Conservation (phyloP, 495 filamentous ascomycete genomes). For the Tuber borchii region DNA sequence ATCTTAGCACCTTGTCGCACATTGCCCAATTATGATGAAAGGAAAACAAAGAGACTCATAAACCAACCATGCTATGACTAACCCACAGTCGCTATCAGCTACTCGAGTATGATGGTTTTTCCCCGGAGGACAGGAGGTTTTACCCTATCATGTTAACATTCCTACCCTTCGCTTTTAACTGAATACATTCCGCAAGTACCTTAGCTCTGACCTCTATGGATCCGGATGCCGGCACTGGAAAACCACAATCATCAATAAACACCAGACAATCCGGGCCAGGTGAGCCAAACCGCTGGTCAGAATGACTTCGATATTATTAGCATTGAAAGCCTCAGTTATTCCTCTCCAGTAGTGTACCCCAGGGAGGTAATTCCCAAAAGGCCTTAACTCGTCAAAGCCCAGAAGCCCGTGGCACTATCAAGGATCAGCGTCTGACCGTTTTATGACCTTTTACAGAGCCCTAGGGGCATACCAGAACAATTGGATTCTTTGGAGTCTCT, state of each 20-base stretch:
- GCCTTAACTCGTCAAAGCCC: constrained; percentile 76
- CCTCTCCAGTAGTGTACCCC: constrained; percentile 87
- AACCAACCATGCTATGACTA: constrained; percentile 67
- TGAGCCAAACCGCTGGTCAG: constrained; percentile 38
- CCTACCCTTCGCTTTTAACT: constrained; percentile 33
- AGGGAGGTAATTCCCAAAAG: constrained; percentile 64
- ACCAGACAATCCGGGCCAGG: neutral
- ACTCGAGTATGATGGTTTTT: neutral
- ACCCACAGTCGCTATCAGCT: constrained; percentile 25
- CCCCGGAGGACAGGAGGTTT: neutral
- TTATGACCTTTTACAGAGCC: constrained; percentile 50
- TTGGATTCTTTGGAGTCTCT: constrained; percentile 30
- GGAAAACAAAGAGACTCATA: neutral
- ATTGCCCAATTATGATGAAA: constrained; percentile 9
- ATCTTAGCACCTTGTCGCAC: neutral
- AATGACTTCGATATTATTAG: constrained; percentile 71
- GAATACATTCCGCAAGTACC: constrained; percentile 35
- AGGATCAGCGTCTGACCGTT: constrained; percentile 65
- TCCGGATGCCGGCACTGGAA: constrained; percentile 33
- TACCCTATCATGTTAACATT: constrained; percentile 37
- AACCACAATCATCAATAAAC: neutral
- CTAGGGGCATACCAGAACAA: constrained; percentile 28
- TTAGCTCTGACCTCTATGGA: constrained; percentile 35
- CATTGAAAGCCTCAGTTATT: constrained; percentile 67
- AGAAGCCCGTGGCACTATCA: constrained; percentile 64